Percentiles rank a stretch among this genome's conserved stretches.
phyloP scores from a whole-genome alignment of 2,329 filamentous ascomycete species.

The Epichloe coenophiala region DNA sequence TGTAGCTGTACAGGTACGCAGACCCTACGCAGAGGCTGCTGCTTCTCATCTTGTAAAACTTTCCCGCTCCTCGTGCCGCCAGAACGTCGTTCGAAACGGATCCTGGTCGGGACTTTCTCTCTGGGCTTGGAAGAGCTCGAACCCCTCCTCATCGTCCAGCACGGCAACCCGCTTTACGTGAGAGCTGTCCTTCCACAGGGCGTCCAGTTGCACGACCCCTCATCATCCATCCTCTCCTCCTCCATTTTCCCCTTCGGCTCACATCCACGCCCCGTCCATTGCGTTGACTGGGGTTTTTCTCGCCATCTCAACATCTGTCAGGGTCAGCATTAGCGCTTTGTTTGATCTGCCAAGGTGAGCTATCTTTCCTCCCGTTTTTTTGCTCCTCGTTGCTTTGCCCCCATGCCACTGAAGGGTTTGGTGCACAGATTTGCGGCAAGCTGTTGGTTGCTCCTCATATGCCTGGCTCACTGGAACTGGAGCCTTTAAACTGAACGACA shows the following conservation, averaged over 20 bases:
- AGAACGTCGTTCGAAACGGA: no score
- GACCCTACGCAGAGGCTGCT: no score
- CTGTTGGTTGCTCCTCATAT: neutral
- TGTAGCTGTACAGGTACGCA: no score
- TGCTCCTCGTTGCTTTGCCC: neutral
- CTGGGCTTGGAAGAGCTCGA: neutral
- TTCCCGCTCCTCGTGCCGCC: no score
- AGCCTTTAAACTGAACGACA: neutral
- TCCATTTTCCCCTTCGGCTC: neutral
- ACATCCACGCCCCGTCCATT: neutral
- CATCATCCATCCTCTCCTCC: neutral
- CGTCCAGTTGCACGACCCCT: conserved; percentile 1
- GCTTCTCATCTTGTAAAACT: no score
- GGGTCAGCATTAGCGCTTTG: no score
- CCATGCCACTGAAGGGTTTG: neutral
- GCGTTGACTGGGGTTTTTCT: neutral
- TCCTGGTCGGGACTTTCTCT: no score
- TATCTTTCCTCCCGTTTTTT: neutral
- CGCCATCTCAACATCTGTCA: neutral
- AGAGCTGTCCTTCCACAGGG: neutral
- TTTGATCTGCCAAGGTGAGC: neutral
- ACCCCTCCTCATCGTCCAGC: neutral
- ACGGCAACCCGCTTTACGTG: neutral
- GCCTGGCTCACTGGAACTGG: neutral
- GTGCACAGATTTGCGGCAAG: neutral